These are phyloP conservation scores for Dacryopinax spathularia DNA, from an alignment of 768 basidiomycete genomes.

Conservation along the genomic window DNA sequence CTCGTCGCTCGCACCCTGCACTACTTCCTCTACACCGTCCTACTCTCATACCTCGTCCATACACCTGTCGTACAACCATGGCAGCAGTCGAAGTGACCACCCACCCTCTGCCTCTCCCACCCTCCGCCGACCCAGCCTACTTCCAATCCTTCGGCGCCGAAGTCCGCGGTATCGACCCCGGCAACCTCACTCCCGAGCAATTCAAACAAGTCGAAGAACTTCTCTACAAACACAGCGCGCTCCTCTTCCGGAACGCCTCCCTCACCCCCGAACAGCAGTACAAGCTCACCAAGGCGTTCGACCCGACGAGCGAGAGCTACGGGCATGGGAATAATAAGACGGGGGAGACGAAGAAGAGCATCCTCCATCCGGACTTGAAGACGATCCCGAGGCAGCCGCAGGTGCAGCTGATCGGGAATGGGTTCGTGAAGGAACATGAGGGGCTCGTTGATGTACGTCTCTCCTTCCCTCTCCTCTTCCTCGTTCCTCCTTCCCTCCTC, in stretches of 20 bases:
- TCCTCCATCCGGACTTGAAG: slow-evolving; percentile 80
- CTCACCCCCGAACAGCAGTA: slow-evolving; percentile 75
- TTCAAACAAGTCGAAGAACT: slow-evolving; percentile 54
- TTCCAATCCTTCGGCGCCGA: slow-evolving; percentile 62
- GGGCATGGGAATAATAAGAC: slow-evolving; percentile 88
- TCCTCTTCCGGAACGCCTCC: slow-evolving; percentile 57
- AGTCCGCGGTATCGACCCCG: slow-evolving; percentile 61
- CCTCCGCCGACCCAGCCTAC: slow-evolving; percentile 51
- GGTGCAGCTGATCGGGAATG: slow-evolving; percentile 87
- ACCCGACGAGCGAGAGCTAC: slow-evolving; percentile 47
- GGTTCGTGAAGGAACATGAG: slow-evolving; percentile 63
- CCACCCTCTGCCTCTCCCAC: slow-evolving; percentile 49
- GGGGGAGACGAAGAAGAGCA: slow-evolving; percentile 53
- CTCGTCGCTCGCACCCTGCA: neutral
- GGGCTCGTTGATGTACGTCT: slow-evolving; percentile 43
- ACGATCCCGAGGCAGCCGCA: slow-evolving; percentile 78
- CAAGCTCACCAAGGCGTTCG: slow-evolving; percentile 74
- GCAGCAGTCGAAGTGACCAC: neutral
- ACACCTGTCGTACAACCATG: neutral
- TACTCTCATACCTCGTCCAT: neutral
- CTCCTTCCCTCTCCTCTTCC: neutral
- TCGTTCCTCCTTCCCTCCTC: too few relatives aligned
- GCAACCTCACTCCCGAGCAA: slow-evolving; percentile 41
- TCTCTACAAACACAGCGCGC: slow-evolving; percentile 63
- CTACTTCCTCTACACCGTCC: neutral